Conservation (phyloP, 495 filamentous ascomycete genomes). For the Neurospora tetraspora region DNA sequence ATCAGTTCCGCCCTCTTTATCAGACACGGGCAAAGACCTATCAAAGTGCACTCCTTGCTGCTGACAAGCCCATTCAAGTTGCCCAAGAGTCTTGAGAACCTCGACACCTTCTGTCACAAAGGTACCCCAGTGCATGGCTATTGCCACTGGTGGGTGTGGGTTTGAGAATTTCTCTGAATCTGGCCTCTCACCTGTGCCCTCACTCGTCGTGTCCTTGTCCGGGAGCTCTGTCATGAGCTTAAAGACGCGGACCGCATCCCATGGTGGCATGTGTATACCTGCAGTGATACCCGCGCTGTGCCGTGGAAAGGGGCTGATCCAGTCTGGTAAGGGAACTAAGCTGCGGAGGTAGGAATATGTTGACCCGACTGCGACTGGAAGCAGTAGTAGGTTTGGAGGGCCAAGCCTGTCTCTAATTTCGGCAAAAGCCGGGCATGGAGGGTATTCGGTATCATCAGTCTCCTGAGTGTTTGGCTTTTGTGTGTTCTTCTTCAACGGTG, state of each 20-base stretch:
- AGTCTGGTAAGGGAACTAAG: conserved; percentile 16
- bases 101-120: conserved; percentile 21
- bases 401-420: conserved; percentile 16
- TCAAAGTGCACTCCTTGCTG: conserved; percentile 17
- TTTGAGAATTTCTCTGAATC: background rate
- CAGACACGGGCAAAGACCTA: background rate
- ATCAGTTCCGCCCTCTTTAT: background rate
- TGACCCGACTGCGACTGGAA: conserved; percentile 19
- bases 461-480: background rate
- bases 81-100: conserved; percentile 18
- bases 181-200: background rate
- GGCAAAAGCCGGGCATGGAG: conserved; percentile 17
- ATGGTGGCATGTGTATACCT: conserved; percentile 23
- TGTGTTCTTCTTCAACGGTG: background rate
- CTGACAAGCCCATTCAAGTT: conserved; percentile 22
- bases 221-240: conserved; percentile 10
- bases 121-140: conserved; percentile 27
- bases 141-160: conserved; percentile 9
- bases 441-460: conserved; percentile 7
- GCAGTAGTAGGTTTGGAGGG: conserved; percentile 13
- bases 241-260: conserved; percentile 23
- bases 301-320: conserved; percentile 17
- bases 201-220: background rate
- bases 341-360: conserved; percentile 22
- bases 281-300: conserved; percentile 14